Conservation (phyloP, 371 early-diverging fungal species). For the Rhizomucor miehei region DNA sequence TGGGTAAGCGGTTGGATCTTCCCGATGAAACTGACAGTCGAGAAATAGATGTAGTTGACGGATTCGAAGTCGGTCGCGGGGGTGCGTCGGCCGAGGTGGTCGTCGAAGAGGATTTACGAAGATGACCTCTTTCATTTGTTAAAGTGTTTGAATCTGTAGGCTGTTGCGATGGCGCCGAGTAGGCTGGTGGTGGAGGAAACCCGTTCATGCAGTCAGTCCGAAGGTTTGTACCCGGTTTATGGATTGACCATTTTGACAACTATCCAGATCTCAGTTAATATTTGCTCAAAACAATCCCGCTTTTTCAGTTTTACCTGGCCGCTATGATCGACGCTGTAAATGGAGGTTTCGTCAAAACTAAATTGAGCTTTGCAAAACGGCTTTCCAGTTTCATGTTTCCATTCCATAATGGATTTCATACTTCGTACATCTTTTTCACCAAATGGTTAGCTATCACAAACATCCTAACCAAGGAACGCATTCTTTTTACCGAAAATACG, state of each 20-base stretch:
- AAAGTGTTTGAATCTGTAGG: not conserved
- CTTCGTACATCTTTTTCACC: conserved; percentile 48
- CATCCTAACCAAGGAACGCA: not conserved
- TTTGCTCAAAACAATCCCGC: too few relatives aligned
- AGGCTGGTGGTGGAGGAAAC: conserved; percentile 39
- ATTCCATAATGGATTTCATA: conserved; percentile 59
- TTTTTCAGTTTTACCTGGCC: conserved; percentile 38
- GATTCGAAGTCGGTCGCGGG: conserved; percentile 20
- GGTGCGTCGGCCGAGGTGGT: conserved; percentile 6
- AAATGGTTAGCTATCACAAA: not conserved
- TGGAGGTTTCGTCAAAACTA: conserved; percentile 67
- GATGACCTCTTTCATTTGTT: too few relatives aligned
- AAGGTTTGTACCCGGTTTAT: conserved; percentile 47
- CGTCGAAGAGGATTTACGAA: conserved; percentile 7
- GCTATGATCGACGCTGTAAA: conserved; percentile 47
- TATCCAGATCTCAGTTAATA: conserved; percentile 1
- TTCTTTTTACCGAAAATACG: conserved; percentile 50
- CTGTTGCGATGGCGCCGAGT: conserved; percentile 11
- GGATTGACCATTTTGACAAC: conserved; percentile 55
- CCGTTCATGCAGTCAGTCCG: conserved; percentile 26
- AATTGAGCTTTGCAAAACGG: conserved; percentile 58
- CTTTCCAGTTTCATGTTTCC: conserved; percentile 37
- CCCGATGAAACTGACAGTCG: conserved; percentile 22
- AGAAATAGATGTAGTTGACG: conserved; percentile 26
- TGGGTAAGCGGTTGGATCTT: conserved; percentile 21